Base-by-base conservation (phyloP, 371 early-diverging fungal species). In the Rhizopus microsporus region DNA sequence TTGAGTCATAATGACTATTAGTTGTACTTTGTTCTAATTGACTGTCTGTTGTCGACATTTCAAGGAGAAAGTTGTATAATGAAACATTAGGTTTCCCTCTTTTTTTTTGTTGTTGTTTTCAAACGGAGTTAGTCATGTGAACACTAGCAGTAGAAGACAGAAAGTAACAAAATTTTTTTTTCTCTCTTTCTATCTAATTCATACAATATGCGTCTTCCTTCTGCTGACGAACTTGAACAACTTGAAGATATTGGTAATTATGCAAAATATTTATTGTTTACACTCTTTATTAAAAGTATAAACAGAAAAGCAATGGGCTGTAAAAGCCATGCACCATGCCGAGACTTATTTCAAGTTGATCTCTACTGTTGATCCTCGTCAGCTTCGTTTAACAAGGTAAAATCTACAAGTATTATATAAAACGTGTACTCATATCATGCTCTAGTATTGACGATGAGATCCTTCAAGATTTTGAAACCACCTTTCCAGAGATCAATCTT, bases 371-470 rank as follows among this genome's bases (percentile, higher is more conserved):
- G 91, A 89, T 45, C 81, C 83, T 35, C 69, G 76, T 37, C 86
- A 85, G 57, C 78, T 95, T 60, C 86, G 83, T 60, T 81, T 96
- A 46, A 94, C 95, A 56, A 83, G 83, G 88, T 87, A 82, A 23
- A 23, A 23, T 2, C 23, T 23, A 23, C 23, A 23, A 23, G 23
- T 23, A 2, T 23, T 23, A 23, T 1, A 23, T 23, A 23, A 23
- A n/a, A n/a, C n/a, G 23, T 23, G 23, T 23, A 23, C 23, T 23
- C 23, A 23, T n/a, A 23, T 23, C 23, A 23, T 51, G 0, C 32
- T 35, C 4, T 56, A 88, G 88, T 40, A 84, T 93, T 62, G 94
- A 94, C 48, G 92, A 92, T 44, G 92, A 92, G 65, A 85, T 95
- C 57, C 87, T 90, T 65, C 70, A 62, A 12, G 93, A 88, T 52